Evolutionary conservation across 2,329 filamentous ascomycete species (phyloP).

Genomic region (Davidsoniella eucalypti): DNA sequence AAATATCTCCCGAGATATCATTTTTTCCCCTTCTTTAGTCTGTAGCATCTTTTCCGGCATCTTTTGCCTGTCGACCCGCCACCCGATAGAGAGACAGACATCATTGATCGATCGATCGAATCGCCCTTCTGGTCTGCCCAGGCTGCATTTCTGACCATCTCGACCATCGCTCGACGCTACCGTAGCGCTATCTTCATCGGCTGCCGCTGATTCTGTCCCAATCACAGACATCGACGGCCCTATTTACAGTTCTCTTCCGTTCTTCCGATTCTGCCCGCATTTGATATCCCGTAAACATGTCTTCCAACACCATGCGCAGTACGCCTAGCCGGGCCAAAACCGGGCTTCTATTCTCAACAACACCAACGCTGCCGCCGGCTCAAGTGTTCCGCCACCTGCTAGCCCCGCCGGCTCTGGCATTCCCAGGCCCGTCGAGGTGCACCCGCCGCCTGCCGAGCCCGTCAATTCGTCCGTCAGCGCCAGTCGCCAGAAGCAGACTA

Average conservation of each 20-base stretch:
- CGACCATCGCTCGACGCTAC: too few relatives aligned
- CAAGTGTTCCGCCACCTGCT: slow-evolving; percentile 32
- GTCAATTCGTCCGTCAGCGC: slow-evolving; percentile 61
- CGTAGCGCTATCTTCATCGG: too few relatives aligned
- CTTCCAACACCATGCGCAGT: slow-evolving; percentile 48
- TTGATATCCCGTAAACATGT: too few relatives aligned
- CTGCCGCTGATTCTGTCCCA: too few relatives aligned
- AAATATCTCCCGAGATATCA: not conserved
- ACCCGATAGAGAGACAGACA: not conserved
- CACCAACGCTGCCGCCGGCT: not conserved
- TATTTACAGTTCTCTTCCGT: too few relatives aligned
- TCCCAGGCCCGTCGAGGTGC: slow-evolving; percentile 54
- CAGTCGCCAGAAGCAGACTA: slow-evolving; percentile 89
- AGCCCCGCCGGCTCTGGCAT: slow-evolving; percentile 49
- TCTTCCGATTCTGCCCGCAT: too few relatives aligned
- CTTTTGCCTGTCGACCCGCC: not conserved
- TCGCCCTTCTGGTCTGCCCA: too few relatives aligned
- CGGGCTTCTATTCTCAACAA: slow-evolving; percentile 33
- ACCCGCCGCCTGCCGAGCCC: slow-evolving; percentile 39
- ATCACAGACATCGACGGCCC: too few relatives aligned
- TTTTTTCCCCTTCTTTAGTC: not conserved
- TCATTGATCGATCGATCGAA: not conserved
- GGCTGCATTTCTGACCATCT: too few relatives aligned
- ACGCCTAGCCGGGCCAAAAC: slow-evolving; percentile 47
- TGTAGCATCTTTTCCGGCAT: not conserved